A percentile compares a stretch with the other conserved stretches of the same genome.
These are phyloP conservation scores for Hemileia vastatrix DNA, from an alignment of 1,284 basidiomycete species.

Conservation along the genomic window DNA sequence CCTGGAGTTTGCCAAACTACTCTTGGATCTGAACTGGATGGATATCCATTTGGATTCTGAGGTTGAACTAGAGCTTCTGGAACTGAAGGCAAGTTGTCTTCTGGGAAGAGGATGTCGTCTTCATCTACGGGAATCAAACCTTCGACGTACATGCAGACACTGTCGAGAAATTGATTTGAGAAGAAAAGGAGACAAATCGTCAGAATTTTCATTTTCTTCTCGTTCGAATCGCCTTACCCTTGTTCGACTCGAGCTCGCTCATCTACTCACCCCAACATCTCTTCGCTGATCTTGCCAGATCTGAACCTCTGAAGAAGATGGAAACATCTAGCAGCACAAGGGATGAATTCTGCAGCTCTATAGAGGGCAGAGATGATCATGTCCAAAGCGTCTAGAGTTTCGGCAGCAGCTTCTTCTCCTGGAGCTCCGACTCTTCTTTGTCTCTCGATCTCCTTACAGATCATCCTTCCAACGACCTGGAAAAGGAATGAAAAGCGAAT, in stretches of 20 bases:
- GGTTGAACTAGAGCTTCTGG: neutral
- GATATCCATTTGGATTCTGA: neutral
- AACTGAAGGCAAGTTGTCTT: neutral
- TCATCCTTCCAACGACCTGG: slow-evolving; percentile 4
- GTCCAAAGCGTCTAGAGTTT: neutral
- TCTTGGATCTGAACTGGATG: neutral
- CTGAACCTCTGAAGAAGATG: slow-evolving; percentile 15
- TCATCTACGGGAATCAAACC: slow-evolving; percentile 23
- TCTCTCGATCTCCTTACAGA: slow-evolving; percentile 10
- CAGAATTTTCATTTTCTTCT: neutral
- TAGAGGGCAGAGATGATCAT: slow-evolving; percentile 17
- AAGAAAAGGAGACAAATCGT: neutral
- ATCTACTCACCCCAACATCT: neutral
- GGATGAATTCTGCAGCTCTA: slow-evolving; percentile 13
- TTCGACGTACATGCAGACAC: slow-evolving; percentile 21
- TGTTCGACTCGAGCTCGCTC: neutral
- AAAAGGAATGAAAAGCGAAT: neutral
- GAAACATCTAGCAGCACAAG: slow-evolving; percentile 12
- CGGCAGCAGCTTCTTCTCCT: slow-evolving; percentile 5
- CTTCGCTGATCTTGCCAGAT: slow-evolving; percentile 16
- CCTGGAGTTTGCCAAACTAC: neutral
- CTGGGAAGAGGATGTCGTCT: slow-evolving; percentile 26
- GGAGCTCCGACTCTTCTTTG: slow-evolving; percentile 5
- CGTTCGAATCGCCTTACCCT: neutral
- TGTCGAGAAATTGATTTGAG: neutral